Conservation (phyloP, 441 rosid species). For the Raphanus hybrid region DNA sequence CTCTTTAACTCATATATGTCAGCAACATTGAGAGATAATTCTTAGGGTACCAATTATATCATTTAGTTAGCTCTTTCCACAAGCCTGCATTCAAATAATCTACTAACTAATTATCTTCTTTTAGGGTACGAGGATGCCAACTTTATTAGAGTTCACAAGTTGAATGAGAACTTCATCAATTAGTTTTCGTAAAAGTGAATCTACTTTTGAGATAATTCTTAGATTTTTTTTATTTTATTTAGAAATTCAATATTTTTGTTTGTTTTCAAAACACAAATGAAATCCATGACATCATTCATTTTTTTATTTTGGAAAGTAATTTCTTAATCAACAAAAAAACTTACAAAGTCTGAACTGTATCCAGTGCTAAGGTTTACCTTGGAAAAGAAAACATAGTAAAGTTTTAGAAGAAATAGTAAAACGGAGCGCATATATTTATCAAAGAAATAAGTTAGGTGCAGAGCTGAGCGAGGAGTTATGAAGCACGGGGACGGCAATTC, state of each 20-base stretch:
- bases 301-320: background rate
- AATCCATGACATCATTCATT: background rate
- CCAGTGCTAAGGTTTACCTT: background rate
- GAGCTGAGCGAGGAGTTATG: background rate
- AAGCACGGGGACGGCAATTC: too few relatives aligned
- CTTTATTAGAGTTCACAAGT: constrained; percentile 13
- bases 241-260: background rate
- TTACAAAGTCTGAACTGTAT: background rate
- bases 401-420: background rate
- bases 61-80: too few relatives aligned
- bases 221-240: background rate
- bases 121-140: background rate
- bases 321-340: background rate
- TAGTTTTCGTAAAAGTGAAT: background rate
- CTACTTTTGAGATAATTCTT: background rate
- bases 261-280: background rate
- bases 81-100: background rate
- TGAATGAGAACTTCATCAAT: background rate
- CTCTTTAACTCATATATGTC: too few relatives aligned
- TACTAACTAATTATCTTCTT: constrained; percentile 10
- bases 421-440: background rate
- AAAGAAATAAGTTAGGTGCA: background rate
- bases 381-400: background rate
- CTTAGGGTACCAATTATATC: too few relatives aligned
- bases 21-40: too few relatives aligned